A percentile compares a stretch with the other conserved stretches of the same genome.
These are phyloP conservation scores for Amanita rimosa DNA, from an alignment of 768 basidiomycete species.

Conservation along the genomic window DNA sequence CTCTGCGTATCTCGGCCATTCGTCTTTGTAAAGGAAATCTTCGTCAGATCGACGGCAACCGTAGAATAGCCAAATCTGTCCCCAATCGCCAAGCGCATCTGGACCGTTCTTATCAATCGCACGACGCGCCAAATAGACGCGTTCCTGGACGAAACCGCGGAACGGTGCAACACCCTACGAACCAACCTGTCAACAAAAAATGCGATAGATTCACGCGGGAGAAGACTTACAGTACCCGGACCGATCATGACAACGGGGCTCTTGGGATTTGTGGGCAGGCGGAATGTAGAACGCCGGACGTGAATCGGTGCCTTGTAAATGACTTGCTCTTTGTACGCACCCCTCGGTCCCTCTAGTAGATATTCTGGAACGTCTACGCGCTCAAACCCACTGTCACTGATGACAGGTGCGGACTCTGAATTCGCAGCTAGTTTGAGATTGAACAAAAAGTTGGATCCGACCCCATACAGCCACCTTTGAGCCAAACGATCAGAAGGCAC, in stretches of 20 bases:
- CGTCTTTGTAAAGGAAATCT: slow-evolving; percentile 91
- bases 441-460: slow-evolving; percentile 91
- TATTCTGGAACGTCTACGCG: slow-evolving; percentile 52
- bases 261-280: slow-evolving; percentile 95
- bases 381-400: slow-evolving; percentile 23
- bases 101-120: slow-evolving; percentile 93
- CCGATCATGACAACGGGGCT: slow-evolving; percentile 99
- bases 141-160: slow-evolving; percentile 98
- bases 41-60: slow-evolving; percentile 84
- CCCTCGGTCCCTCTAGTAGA: slow-evolving; percentile 83
- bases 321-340: slow-evolving; percentile 61
- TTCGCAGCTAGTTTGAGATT: slow-evolving; percentile 77
- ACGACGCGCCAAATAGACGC: slow-evolving; percentile 89
- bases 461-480: slow-evolving; percentile 71
- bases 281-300: slow-evolving; percentile 92
- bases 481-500: slow-evolving; percentile 37
- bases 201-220: background rate
- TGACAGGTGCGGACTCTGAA: slow-evolving; percentile 39
- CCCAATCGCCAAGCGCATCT: slow-evolving; percentile 93
- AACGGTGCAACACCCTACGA: slow-evolving; percentile 94
- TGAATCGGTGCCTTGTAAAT: slow-evolving; percentile 86
- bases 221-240: slow-evolving; percentile 79
- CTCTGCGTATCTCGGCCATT: slow-evolving; percentile 82
- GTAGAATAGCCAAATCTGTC: slow-evolving; percentile 88
- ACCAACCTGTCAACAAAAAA: slow-evolving; percentile 5